Base-by-base conservation (phyloP, 1,284 basidiomycete genomes). In the Cutaneotrichosporon cutaneum region DNA sequence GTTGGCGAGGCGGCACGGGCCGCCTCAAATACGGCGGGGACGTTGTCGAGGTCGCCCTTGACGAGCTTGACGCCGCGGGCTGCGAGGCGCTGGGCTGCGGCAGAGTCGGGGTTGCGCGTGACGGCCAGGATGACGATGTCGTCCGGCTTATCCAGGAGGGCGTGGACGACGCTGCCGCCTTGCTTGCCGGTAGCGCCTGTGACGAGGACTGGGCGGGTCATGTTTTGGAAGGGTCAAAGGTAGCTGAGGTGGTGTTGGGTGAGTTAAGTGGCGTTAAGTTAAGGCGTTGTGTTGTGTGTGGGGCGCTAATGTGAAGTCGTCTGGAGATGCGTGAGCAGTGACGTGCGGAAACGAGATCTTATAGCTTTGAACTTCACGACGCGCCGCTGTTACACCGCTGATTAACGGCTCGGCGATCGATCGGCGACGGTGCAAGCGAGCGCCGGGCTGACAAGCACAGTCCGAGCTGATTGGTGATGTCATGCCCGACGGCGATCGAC, bases 101-200 rank as follows among this genome's bases (percentile, higher is more conserved):
- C 22, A 0, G 67, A 65, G 9, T 56, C 45, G 3, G 68, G 51
- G 55, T 69, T 59, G 44, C 72, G 69, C 18, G 71, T 67, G 7
- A 74, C 58, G 16, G 72, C 72, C 56, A 69, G 62, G 42, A 74
- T 65, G 42, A 35, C 58, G 52, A 66, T 69, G 48, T 51, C 60
- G 48, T 59, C 54, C 22, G 56, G 51, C 13, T 59, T 52, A 14
- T 54, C 47, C 2, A 69, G 55, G 21, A 72, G 61, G 2, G 68
- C 68, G 63, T 72, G 35, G 36, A 82, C 71, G 27, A 82, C 68
- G 6, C 79, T 70, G 35, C 71, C 65, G 30, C 82, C 82, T 72
- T 83, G 82, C 63, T 80, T 80, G n/a, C 82, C 82, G 3, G 82
- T 82, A 11, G 81, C 81, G 14, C 82, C 82, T 39, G 75, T 72